Percentiles rank a stretch among this genome's conserved stretches.
Conservation (phyloP, 306 rosid genomes). For the Dalbergia cochinchinensis region DNA sequence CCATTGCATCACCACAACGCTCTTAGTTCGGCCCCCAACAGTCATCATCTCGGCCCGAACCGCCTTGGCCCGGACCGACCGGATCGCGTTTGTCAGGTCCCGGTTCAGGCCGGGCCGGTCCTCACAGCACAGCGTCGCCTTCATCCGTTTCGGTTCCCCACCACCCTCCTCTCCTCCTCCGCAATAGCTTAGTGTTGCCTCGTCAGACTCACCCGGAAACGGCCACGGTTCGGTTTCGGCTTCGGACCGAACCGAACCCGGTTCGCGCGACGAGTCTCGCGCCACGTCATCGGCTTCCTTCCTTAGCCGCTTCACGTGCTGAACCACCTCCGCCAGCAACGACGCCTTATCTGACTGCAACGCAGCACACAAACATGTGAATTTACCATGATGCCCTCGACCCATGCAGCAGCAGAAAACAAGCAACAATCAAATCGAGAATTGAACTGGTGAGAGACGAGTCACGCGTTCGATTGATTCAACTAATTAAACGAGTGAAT, state of each 20-base stretch:
- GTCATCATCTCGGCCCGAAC: slow-evolving; percentile 88
- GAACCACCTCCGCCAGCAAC: slow-evolving; percentile 85
- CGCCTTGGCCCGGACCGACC: slow-evolving; percentile 61
- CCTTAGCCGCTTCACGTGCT: slow-evolving; percentile 71
- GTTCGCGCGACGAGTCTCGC: slow-evolving; percentile 30
- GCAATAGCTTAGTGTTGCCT: slow-evolving; percentile 65
- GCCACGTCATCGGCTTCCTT: slow-evolving; percentile 62
- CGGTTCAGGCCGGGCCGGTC: slow-evolving; percentile 78
- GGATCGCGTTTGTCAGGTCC: slow-evolving; percentile 67
- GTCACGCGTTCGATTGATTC: neutral
- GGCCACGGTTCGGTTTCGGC: slow-evolving; percentile 49
- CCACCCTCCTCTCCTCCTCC: slow-evolving; percentile 30
- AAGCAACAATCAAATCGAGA: neutral
- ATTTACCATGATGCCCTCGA: slow-evolving; percentile 43
- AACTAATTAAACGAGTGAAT: neutral
- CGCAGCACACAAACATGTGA: neutral
- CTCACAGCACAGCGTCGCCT: slow-evolving; percentile 80
- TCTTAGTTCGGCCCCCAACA: slow-evolving; percentile 81
- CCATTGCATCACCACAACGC: slow-evolving; percentile 69
- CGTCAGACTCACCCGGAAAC: slow-evolving; percentile 75
- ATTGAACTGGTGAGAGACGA: neutral
- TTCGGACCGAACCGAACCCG: slow-evolving; percentile 24
- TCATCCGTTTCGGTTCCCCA: slow-evolving; percentile 50
- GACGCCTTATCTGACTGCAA: slow-evolving; percentile 87
- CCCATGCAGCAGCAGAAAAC: neutral